phyloP scores from a whole-genome alignment of 208 protist genomes.

The Naegleria lovaniensis region DNA sequence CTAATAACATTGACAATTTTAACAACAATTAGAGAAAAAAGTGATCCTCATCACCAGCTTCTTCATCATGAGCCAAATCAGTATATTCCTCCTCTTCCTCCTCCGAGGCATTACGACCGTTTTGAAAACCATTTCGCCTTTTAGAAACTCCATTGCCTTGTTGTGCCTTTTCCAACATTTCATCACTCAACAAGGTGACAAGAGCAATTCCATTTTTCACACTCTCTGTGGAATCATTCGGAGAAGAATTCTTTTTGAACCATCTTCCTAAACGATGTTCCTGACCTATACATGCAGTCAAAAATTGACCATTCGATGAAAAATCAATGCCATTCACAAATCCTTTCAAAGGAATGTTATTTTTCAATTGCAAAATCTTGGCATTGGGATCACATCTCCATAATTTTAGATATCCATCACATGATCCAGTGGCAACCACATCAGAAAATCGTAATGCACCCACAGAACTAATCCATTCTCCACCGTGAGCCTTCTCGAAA shows the following conservation, averaged over 20 bases:
- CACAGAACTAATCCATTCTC: background rate
- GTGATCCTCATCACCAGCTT: background rate
- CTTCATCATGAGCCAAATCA: background rate
- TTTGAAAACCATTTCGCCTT: background rate
- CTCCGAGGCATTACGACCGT: no score
- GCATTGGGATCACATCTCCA: background rate
- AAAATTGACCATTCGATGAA: background rate
- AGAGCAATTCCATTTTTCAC: background rate
- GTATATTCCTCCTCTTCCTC: background rate
- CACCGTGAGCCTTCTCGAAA: background rate
- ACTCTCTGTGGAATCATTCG: no score
- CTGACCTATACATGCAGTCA: background rate
- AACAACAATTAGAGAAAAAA: no score
- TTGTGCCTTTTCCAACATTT: background rate
- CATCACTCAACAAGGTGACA: background rate
- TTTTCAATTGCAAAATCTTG: background rate
- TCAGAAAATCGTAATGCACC: background rate
- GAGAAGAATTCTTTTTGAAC: background rate
- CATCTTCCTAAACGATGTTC: constrained; percentile 3
- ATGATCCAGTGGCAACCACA: background rate
- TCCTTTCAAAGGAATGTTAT: background rate
- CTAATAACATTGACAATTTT: no score
- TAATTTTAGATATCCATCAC: background rate
- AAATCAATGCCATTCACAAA: background rate
- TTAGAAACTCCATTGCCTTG: background rate